Conservation (phyloP, 78 protist species). For the Guillardia theta region DNA sequence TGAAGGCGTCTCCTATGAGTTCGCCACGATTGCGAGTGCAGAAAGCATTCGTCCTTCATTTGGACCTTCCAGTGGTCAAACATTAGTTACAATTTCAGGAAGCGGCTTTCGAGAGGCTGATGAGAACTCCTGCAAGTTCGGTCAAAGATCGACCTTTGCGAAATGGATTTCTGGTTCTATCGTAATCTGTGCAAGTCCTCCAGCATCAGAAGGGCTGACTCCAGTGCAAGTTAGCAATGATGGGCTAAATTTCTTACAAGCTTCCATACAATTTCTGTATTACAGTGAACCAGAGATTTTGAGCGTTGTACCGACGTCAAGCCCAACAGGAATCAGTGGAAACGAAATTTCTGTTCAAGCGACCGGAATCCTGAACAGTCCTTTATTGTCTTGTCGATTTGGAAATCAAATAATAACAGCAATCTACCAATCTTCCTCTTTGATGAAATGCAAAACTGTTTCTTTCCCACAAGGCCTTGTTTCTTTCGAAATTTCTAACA, state of each 20-base stretch:
- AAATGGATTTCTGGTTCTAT: neutral
- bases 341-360: too few species aligned
- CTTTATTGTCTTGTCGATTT: neutral
- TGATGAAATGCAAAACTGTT: neutral
- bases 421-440: neutral
- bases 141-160: neutral
- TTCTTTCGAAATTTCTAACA: neutral
- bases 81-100: neutral
- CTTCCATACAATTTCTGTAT: too few species aligned
- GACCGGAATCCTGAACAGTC: too few species aligned
- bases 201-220: too few species aligned
- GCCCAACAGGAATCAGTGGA: too few species aligned
- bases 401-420: neutral
- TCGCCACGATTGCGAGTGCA: neutral
- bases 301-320: too few species aligned
- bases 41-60: neutral
- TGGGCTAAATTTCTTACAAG: neutral
- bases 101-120: neutral
- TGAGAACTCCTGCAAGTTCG: neutral
- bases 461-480: neutral
- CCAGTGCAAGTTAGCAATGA: neutral
- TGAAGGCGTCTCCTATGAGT: neutral
- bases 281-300: too few species aligned
- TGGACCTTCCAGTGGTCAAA: neutral
- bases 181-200: neutral